These are phyloP conservation scores for Camellia lanceoleosa DNA, from an alignment of 148 eudicot species.

Conservation along the genomic window DNA sequence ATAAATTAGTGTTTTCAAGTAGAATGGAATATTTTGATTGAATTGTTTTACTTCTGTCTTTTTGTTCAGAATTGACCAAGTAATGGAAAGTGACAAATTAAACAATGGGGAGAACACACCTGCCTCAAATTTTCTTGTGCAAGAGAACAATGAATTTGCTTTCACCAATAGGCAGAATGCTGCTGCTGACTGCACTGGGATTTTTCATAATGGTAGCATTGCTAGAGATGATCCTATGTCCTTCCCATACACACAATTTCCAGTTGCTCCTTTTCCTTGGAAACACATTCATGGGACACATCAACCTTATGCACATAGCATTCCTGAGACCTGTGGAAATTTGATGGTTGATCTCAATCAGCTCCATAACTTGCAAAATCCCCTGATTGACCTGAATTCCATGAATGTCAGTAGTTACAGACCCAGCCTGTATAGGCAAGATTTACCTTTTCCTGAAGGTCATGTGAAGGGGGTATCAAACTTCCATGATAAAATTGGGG, in stretches of 20 bases:
- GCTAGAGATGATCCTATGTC: constrained; percentile 14
- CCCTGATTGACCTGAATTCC: constrained; percentile 8
- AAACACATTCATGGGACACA: constrained; percentile 7
- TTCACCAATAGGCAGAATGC: constrained; percentile 1
- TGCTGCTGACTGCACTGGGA: constrained; percentile 18
- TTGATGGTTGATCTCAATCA: constrained; percentile 20
- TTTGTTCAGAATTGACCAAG: constrained; percentile 8
- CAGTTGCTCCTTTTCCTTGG: constrained; percentile 10
- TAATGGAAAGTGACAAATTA: constrained; percentile 18
- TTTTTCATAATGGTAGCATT: constrained; percentile 6
- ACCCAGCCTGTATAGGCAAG: constrained; percentile 10
- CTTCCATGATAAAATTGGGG: background rate
- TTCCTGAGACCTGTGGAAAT: constrained; percentile 6
- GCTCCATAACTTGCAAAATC: constrained; percentile 15
- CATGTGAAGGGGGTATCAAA: constrained; percentile 10
- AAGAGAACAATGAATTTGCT: constrained; percentile 13
- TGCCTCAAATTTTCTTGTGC: constrained; percentile 3
- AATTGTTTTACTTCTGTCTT: background rate
- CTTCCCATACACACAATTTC: background rate
- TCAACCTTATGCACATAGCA: constrained; percentile 1
- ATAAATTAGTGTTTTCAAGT: background rate
- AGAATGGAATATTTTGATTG: background rate
- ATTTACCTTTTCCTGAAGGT: background rate
- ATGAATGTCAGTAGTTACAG: constrained; percentile 1
- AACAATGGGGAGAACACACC: constrained; percentile 13